Conservation (phyloP, 352 stramenopile genomes). For the Phytophthora meadii region DNA sequence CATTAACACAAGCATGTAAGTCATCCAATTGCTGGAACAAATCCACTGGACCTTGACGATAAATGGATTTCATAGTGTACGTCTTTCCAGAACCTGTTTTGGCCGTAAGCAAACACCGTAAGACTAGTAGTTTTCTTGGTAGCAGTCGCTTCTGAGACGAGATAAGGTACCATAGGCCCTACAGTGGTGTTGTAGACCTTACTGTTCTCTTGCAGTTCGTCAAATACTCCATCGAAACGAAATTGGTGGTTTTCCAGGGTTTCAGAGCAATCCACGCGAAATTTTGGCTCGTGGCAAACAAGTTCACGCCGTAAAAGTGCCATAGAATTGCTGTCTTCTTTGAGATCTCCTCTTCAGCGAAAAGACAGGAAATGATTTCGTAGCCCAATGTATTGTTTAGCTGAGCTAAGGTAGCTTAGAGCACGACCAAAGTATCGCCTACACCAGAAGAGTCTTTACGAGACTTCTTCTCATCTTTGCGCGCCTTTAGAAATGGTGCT, state of each 20-base stretch:
- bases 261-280: slow-evolving; percentile 76
- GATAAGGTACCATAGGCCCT: slow-evolving; percentile 60
- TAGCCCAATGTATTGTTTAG: slow-evolving; percentile 33
- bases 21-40: slow-evolving; percentile 59
- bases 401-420: no score
- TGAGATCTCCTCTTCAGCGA: slow-evolving; percentile 17
- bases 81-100: slow-evolving; percentile 95
- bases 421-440: no score
- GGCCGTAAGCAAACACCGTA: slow-evolving; percentile 98
- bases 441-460: no score
- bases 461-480: no score
- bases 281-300: slow-evolving; percentile 76
- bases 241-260: slow-evolving; percentile 77
- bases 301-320: slow-evolving; percentile 48
- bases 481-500: no score
- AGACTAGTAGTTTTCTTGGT: slow-evolving; percentile 48
- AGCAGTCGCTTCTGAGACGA: slow-evolving; percentile 29
- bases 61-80: slow-evolving; percentile 93
- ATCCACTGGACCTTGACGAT: slow-evolving; percentile 62
- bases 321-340: not conserved
- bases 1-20: slow-evolving; percentile 46
- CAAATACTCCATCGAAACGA: slow-evolving; percentile 90
- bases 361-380: slow-evolving; percentile 67
- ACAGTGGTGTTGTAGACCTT: slow-evolving; percentile 89
- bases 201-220: slow-evolving; percentile 91